Base-by-base conservation (phyloP, 768 basidiomycete species). In the Heimioporus sp. region DNA sequence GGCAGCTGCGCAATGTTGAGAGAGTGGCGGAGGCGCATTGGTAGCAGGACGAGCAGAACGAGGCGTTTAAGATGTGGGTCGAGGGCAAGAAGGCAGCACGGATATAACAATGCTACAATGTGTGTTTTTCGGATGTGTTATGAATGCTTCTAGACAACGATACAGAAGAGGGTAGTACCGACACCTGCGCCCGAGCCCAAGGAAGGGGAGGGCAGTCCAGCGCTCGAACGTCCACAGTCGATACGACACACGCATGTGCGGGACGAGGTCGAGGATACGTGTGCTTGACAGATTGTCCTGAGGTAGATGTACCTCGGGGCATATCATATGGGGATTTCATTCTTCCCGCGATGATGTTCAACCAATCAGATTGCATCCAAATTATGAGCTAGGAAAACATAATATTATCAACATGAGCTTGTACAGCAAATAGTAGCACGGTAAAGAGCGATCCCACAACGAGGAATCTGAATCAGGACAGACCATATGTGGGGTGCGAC, bases 1-100 rank as follows among this genome's bases (percentile, higher is more conserved):
- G 87, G 0, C 96, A 98, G 61, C 72, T 98, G 43, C 88, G 95
- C 57, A 96, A 99, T 71, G 98, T 99, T 63, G 94, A 98, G 68
- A 77, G 78, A 63, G 94, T 90, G 54, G 76, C 98, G 7, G 86
- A 90, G 17, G 88, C 92, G 58, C 80, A 90, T 64, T 84, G 80
- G 54, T 76, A 78, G 3, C 91, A 96, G 69, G 97, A 97, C 4
- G 83, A 86, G 54, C 94, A 96, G 67, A 95, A 97, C 57, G 85
- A 94, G 53, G 94, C 85, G 19, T 78, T 97, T 20, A 90, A 95
- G 73, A 89, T 87, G 59, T 82, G 90, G 30, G 92, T 90, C 13
- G 79, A 87, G 63, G 82, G 84, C 51, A 93, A 92, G 76, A 91
- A 80, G 46, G 80, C 87, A 47, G 87, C 85, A 6, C 81, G 78